A percentile compares a stretch with the other conserved stretches of the same genome.
These are phyloP conservation scores for Debaryomyces castellii DNA, from an alignment of 805 yeast genomes.

Conservation along the genomic window DNA sequence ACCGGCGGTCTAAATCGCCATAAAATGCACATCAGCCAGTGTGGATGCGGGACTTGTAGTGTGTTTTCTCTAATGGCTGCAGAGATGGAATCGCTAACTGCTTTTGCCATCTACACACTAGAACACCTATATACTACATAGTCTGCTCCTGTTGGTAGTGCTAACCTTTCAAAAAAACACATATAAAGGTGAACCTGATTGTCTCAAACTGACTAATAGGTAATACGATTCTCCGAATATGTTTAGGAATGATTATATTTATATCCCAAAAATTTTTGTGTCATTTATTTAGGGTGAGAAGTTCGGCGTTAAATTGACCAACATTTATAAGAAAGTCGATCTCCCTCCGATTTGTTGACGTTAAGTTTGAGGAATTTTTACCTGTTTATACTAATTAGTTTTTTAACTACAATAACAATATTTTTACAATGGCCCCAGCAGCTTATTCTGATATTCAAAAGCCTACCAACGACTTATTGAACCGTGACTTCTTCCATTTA, in stretches of 20 bases:
- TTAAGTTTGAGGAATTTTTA: neutral
- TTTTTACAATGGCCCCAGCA: conserved; percentile 56
- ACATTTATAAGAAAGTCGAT: conserved; percentile 2
- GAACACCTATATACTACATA: no score
- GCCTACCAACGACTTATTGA: conserved; percentile 85
- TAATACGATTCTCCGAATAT: neutral
- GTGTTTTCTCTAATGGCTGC: no score
- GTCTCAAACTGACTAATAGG: neutral
- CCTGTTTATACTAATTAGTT: neutral
- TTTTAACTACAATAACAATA: neutral
- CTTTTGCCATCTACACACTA: no score
- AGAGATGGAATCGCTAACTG: no score
- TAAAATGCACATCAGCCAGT: no score
- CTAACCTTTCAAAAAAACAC: no score
- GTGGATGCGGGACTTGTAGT: no score
- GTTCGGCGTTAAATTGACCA: conserved; percentile 1
- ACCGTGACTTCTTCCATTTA: conserved; percentile 90
- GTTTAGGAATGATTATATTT: neutral
- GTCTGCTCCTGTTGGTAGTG: no score
- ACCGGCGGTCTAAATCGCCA: no score
- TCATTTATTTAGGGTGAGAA: conserved; percentile 1
- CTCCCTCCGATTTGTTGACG: conserved; percentile 1
- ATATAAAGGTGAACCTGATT: no score
- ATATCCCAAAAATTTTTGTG: conserved; percentile 1
- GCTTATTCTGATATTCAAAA: conserved; percentile 93